Conservation (phyloP, 805 yeast genomes). For the Wickerhamomyces ciferrii region DNA sequence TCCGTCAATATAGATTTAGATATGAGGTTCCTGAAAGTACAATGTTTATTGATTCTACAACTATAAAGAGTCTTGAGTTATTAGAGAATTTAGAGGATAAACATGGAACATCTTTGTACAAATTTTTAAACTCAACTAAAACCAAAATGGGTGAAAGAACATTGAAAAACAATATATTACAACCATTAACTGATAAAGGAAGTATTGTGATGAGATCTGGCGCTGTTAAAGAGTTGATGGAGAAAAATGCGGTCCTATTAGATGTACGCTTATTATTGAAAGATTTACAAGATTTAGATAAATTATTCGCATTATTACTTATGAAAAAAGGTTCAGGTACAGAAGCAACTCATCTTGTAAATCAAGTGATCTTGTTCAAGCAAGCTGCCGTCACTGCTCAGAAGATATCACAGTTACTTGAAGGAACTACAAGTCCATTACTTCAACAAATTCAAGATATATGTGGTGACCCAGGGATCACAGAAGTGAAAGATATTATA, state of each 20-base stretch:
- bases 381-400: slow-evolving; percentile 24
- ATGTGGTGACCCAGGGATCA: slow-evolving; percentile 20
- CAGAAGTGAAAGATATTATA: slow-evolving; percentile 20
- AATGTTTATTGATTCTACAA: slow-evolving; percentile 36
- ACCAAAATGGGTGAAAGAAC: slow-evolving; percentile 44
- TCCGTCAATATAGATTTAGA: slow-evolving; percentile 29
- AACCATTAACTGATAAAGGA: slow-evolving; percentile 36
- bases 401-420: slow-evolving; percentile 12
- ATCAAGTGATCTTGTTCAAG: slow-evolving; percentile 35
- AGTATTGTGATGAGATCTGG: slow-evolving; percentile 31
- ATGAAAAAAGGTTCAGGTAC: slow-evolving; percentile 23
- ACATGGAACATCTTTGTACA: slow-evolving; percentile 28
- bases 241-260: slow-evolving; percentile 10
- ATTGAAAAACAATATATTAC: slow-evolving; percentile 37
- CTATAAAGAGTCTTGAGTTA: slow-evolving; percentile 34
- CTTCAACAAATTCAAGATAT: slow-evolving; percentile 25
- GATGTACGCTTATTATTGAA: slow-evolving; percentile 20
- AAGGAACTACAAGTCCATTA: slow-evolving; percentile 9
- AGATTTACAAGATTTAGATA: slow-evolving; percentile 34
- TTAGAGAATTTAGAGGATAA: slow-evolving; percentile 26
- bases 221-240: slow-evolving; percentile 31
- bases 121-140: slow-evolving; percentile 30
- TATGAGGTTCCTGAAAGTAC: slow-evolving; percentile 33
- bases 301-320: slow-evolving; percentile 30
- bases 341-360: slow-evolving; percentile 31